Evolutionary conservation across 2,329 filamentous ascomycete genomes (phyloP).

Genomic region (Cryphonectria nitschkei): DNA sequence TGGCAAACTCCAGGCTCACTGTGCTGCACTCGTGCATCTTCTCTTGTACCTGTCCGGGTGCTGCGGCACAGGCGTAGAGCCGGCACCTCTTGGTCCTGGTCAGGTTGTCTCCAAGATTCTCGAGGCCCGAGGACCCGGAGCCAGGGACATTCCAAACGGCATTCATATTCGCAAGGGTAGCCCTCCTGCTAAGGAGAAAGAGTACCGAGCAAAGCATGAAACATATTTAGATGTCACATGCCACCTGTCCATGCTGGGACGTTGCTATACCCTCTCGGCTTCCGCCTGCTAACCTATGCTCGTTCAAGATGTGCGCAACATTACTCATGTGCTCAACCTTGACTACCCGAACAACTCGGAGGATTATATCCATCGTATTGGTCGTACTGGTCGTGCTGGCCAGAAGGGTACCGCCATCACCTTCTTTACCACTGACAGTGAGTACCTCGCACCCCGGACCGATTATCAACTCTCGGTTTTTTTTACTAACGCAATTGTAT

Average conservation of each 20-base stretch:
- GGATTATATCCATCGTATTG: constrained; percentile 97
- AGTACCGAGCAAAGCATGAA: constrained; percentile 52
- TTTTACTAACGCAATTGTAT: constrained; percentile 40
- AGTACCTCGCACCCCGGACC: constrained; percentile 47
- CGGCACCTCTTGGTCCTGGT: constrained; percentile 77
- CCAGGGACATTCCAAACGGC: constrained; percentile 55
- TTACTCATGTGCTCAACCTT: constrained; percentile 99
- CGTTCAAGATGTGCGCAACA: constrained; percentile 98
- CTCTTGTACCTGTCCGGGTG: constrained; percentile 66
- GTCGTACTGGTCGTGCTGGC: constrained; percentile 94
- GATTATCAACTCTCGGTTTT: background rate
- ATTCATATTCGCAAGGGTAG: constrained; percentile 60
- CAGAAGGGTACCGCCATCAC: constrained; percentile 95
- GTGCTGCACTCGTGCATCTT: constrained; percentile 77
- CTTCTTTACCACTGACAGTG: constrained; percentile 99
- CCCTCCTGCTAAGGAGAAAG: constrained; percentile 61
- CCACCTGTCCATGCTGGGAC: constrained; percentile 60
- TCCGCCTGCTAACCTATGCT: constrained; percentile 75
- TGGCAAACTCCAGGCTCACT: constrained; percentile 51
- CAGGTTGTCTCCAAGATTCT: constrained; percentile 69
- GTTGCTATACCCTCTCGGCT: constrained; percentile 59
- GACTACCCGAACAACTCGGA: constrained; percentile 99
- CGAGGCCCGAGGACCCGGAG: constrained; percentile 60
- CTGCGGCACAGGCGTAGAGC: constrained; percentile 76
- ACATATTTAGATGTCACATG: constrained; percentile 52